Base-by-base conservation (phyloP, 2,329 filamentous ascomycete species). In the Ascochyta clinopodiicola region DNA sequence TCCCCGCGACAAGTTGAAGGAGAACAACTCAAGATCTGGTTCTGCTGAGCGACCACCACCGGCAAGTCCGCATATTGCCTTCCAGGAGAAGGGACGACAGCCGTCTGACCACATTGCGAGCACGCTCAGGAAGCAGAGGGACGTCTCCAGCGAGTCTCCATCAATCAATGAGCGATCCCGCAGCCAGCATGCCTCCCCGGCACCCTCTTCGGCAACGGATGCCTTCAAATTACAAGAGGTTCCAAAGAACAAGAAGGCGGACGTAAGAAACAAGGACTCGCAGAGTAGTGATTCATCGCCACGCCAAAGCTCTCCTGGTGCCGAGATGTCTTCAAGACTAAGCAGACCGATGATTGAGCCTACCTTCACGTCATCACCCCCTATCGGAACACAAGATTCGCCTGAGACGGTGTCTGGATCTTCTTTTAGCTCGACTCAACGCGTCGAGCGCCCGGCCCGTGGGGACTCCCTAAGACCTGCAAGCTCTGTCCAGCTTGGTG, bases 1-100 rank as follows among this genome's bases (percentile, higher is more conserved):
- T n/a, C 74, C 76, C 29, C 70, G 78, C 57, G 78, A 81, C 22
- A 65, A 69, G 29, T 60, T 78, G 44, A 76, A 76, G 56, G 78
- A 80, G 45, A 71, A 72, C 50, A 63, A 74, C 17, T 80, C 79
- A 12, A 71, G 79, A 42, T 80, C 79, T 15, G 75, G 73, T 4
- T 82, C 80, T 4, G 74, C 75, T 15, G 80, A 82, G 61, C 57
- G 63, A 21, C 73, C 79, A 31, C 67, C 67, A 32, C 64, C 77
- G 69, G 56, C 87, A 2, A 92, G 91, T 15, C 91, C 92, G n/a
- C 92, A 96, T 69, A 96, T 96, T 66, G 90, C 92, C 21, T 96
- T 92, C 72, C 92, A 96, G 73, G 91, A 96, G 68, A 95, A 93
- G 75, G 86, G 86, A 2, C 85, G 90, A 39, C 82, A 86, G 57